Percentiles rank a stretch among this genome's conserved stretches.
phyloP scores from a whole-genome alignment of 2,329 filamentous ascomycete species.

The Fusarium odoratissimum region DNA sequence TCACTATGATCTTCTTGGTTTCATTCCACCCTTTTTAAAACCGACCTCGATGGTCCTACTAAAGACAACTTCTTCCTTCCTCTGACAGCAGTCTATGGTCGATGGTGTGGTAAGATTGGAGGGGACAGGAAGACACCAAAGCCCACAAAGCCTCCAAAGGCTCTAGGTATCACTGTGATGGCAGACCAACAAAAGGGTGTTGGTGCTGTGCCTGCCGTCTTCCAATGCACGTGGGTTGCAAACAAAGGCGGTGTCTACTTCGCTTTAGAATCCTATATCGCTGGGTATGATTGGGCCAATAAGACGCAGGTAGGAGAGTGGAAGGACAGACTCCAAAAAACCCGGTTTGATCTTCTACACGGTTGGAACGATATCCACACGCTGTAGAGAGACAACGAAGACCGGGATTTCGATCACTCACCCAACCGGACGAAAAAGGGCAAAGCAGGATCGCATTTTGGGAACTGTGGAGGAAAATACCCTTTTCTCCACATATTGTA shows the following conservation, averaged over 20 bases:
- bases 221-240: not conserved
- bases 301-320: not conserved
- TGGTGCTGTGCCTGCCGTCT: not conserved
- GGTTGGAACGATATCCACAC: not conserved
- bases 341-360: not conserved
- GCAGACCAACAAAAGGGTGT: not conserved
- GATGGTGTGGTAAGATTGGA: not conserved
- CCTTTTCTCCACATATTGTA: not conserved
- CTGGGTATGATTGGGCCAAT: not conserved
- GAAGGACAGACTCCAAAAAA: not conserved
- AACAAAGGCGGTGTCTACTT: not conserved
- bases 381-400: no score
- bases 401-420: not conserved
- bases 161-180: not conserved
- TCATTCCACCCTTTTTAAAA: not conserved
- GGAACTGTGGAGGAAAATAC: not conserved
- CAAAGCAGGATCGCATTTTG: not conserved
- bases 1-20: not conserved
- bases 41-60: fast-evolving
- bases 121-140: not conserved
- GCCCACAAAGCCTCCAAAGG: not conserved
- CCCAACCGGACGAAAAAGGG: fast-evolving
- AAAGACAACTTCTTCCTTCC: not conserved
- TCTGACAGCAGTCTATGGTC: not conserved
- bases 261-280: not conserved